Base-by-base conservation (phyloP, 192 early-diverging fungal species). In the Backusella tarrabulga region DNA sequence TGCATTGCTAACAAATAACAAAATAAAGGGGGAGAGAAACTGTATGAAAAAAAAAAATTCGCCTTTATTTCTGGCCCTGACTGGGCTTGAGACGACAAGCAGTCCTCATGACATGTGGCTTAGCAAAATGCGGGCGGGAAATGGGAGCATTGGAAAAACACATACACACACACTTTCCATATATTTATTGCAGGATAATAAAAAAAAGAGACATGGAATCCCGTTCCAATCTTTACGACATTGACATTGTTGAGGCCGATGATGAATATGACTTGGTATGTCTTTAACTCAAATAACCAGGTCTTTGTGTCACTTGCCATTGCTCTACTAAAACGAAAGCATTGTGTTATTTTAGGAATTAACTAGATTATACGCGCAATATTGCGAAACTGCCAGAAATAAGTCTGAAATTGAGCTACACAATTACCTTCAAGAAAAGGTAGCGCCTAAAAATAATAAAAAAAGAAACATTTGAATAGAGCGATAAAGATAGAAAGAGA, bases 371-470 rank as follows among this genome's bases (percentile, higher is more conserved):
- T 79, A 79, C 67, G 67, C 73, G 46, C 56, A 74, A 54, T 67
- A 68, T 41, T 34, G 67, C 35, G 67, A 46, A 2, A 74, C 67
- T 50, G 67, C 71, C 21, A 50, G 50, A 21, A 73, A 74, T 19
- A 86, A 83, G 72, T 80, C 90, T 7, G 84, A 88, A 42, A 75
- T 81, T n/a, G 91, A 93, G 34, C 77, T 85, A 7, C 92, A 93
- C 76, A 88, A 88, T 34, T 77, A 80, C 23, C 77, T 93, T 26
- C 90, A 92, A 67, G 90, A 89, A 3, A 86, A 80, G 76, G 26
- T 85, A 85, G 29, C 88, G 3, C 7, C 11, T 63, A 11, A 40
- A 40, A 40, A 54, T 54, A 54, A 54, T n/a, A n/a, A 8, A 8
- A 17, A 21, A 29, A 29, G 26, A 63, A 63, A 14, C 9, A 63